Conservation (phyloP, 768 basidiomycete genomes). For the Chalciporus piperatus region DNA sequence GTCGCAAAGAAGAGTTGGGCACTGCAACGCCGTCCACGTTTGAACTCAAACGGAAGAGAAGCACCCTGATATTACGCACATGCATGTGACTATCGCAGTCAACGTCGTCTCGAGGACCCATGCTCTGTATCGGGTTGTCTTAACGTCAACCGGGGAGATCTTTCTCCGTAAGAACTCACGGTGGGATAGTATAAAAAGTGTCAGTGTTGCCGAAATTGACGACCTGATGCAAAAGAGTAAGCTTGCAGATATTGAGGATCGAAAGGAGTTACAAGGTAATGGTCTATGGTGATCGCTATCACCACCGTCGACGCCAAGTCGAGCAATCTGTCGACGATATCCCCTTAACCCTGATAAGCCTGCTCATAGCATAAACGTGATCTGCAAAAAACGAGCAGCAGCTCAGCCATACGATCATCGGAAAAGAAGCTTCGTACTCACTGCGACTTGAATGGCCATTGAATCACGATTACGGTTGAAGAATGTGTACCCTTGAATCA, state of each 20-base stretch:
- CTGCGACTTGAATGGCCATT: not conserved
- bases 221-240: not conserved
- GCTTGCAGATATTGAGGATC: not conserved
- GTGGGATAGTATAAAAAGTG: not conserved
- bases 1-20: conserved; percentile 6
- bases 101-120: not conserved
- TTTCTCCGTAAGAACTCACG: not conserved
- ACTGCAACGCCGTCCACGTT: not conserved
- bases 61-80: not conserved
- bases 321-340: not conserved
- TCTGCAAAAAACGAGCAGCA: not conserved
- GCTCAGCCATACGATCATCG: not conserved
- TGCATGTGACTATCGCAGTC: conserved; percentile 1
- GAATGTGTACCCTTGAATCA: conserved; percentile 7
- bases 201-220: not conserved
- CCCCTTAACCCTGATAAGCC: not conserved
- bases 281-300: not conserved
- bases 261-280: conserved; percentile 1
- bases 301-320: conserved; percentile 4
- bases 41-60: not conserved
- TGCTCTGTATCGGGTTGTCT: not conserved
- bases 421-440: not conserved
- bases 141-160: not conserved
- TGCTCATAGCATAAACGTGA: conserved; percentile 2
- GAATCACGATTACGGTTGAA: not conserved